phyloP scores from a whole-genome alignment of 768 basidiomycete species.

The Rhodotorula babjevae region DNA sequence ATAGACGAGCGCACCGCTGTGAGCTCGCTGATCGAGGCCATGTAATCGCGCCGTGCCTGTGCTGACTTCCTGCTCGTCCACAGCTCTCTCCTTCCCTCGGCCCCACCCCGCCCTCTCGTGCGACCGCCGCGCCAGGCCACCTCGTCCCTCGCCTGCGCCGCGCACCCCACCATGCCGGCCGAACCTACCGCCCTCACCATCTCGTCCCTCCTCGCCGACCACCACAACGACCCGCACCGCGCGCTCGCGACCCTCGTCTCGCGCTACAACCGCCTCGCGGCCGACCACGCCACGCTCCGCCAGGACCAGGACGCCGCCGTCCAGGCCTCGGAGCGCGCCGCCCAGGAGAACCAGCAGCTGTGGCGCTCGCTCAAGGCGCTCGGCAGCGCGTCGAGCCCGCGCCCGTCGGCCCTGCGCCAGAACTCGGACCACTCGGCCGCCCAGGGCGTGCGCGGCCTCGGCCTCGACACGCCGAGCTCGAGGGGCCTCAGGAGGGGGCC shows the following conservation, averaged over 20 bases:
- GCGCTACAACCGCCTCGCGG: slow-evolving; percentile 27
- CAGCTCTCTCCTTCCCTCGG: too few relatives aligned
- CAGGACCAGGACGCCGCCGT: slow-evolving; percentile 11
- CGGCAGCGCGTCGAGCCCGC: slow-evolving; percentile 11
- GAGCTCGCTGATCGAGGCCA: too few relatives aligned
- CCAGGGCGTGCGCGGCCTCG: slow-evolving; percentile 2
- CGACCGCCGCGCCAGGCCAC: too few relatives aligned
- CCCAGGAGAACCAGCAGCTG: slow-evolving; percentile 31
- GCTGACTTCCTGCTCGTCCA: too few relatives aligned
- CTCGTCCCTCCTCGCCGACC: slow-evolving; percentile 16
- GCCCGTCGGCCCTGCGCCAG: slow-evolving; percentile 4
- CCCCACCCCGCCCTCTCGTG: too few relatives aligned
- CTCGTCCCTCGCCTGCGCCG: too few relatives aligned
- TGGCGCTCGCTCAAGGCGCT: slow-evolving; percentile 31
- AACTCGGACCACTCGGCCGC: slow-evolving; percentile 2
- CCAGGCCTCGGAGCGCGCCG: slow-evolving; percentile 10
- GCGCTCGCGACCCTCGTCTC: slow-evolving; percentile 29
- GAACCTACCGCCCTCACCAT: neutral
- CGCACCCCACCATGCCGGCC: neutral
- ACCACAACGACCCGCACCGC: slow-evolving; percentile 17
- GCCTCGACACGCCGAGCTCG: slow-evolving; percentile 5
- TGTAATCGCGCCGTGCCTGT: too few relatives aligned
- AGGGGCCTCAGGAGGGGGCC: neutral
- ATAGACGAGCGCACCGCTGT: too few relatives aligned
- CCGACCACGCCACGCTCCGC: neutral